Evolutionary conservation across 768 basidiomycete species (phyloP).

Genomic region (Boletus barrowsii): DNA sequence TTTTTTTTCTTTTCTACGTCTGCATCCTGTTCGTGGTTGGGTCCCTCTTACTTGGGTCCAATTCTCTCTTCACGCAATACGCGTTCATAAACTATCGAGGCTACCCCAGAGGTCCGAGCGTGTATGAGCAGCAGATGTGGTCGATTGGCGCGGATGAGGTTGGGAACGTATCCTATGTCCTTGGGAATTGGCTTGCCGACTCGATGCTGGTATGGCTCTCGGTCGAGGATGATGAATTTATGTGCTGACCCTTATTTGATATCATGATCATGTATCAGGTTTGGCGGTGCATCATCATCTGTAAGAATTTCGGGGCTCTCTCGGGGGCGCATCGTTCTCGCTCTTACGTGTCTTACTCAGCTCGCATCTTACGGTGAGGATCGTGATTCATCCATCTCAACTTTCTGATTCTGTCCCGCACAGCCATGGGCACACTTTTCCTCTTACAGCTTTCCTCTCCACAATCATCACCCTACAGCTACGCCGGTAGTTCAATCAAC

Average conservation of each 20-base stretch:
- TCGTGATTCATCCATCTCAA: neutral
- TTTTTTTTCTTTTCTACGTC: slow-evolving; percentile 24
- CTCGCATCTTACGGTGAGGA: slow-evolving; percentile 25
- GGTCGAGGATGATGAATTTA: neutral
- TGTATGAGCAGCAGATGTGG: slow-evolving; percentile 25
- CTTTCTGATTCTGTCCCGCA: neutral
- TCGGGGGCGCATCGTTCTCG: slow-evolving; percentile 16
- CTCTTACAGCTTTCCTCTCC: slow-evolving; percentile 26
- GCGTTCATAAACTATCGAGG: slow-evolving; percentile 30
- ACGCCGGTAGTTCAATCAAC: slow-evolving; percentile 11
- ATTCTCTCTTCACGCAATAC: slow-evolving; percentile 27
- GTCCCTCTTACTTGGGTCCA: slow-evolving; percentile 26
- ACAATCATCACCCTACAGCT: slow-evolving; percentile 24
- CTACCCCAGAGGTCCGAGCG: slow-evolving; percentile 26
- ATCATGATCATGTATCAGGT: slow-evolving; percentile 9
- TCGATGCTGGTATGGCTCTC: slow-evolving; percentile 20
- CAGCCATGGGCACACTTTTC: slow-evolving; percentile 26
- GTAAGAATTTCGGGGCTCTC: slow-evolving; percentile 13
- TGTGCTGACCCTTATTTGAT: neutral
- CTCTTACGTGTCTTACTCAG: slow-evolving; percentile 22
- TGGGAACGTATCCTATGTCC: slow-evolving; percentile 24
- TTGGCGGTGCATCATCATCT: slow-evolving; percentile 32
- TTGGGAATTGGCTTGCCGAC: slow-evolving; percentile 29
- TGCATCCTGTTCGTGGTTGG: slow-evolving; percentile 22
- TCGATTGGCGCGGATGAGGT: slow-evolving; percentile 26